Evolutionary conservation across 805 yeast species (phyloP).

Genomic region (Pichia nakasei): DNA sequence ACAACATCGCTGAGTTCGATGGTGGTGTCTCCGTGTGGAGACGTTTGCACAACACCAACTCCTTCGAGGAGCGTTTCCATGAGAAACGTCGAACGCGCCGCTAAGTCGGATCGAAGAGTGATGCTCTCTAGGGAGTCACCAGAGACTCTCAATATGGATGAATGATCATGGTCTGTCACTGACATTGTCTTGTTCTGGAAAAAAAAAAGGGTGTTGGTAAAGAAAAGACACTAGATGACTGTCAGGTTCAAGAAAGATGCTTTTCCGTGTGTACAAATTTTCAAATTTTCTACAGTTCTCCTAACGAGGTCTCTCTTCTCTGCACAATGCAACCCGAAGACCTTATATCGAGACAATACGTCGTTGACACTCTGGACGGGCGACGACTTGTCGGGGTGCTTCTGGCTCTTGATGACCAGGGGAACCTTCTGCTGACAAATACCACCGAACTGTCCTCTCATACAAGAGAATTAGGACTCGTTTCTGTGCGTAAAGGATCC

Average conservation of each 20-base stretch:
- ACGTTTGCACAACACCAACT: conserved; percentile 10
- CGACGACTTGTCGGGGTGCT: conserved; percentile 30
- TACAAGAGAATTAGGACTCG: conserved; percentile 39
- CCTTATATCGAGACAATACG: conserved; percentile 26
- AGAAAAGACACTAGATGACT: no score
- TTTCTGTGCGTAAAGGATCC: conserved; percentile 41
- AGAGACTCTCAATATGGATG: conserved; percentile 20
- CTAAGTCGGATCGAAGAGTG: conserved; percentile 27
- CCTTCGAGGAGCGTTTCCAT: conserved; percentile 24
- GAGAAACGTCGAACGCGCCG: conserved; percentile 25
- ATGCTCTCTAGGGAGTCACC: conserved; percentile 18
- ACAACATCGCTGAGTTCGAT: neutral
- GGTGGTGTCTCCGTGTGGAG: neutral
- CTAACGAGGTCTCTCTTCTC: conserved; percentile 15
- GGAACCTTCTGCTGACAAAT: conserved; percentile 33
- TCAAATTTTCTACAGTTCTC: neutral
- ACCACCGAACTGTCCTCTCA: conserved; percentile 23
- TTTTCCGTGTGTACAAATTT: no score
- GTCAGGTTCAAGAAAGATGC: no score
- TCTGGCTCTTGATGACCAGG: conserved; percentile 36
- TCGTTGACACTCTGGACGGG: conserved; percentile 23
- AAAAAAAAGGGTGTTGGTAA: no score
- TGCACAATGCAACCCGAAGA: conserved; percentile 18
- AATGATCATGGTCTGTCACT: conserved; percentile 10
- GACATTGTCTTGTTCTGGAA: neutral